phyloP scores from a whole-genome alignment of 2,329 filamentous ascomycete species.

The Alternaria angustiovoidea region DNA sequence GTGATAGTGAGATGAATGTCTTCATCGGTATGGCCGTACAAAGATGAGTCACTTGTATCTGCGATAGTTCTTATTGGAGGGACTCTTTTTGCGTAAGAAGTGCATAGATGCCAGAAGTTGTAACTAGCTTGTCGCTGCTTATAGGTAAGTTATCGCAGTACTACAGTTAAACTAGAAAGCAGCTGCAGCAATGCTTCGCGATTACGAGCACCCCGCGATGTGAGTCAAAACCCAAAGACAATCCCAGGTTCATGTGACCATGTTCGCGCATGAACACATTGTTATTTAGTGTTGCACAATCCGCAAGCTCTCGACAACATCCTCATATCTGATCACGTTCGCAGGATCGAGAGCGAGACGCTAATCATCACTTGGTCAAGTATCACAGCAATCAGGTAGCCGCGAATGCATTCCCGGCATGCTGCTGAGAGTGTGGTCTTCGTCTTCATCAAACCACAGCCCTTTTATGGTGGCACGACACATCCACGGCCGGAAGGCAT shows the following conservation, averaged over 20 bases:
- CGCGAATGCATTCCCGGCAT: background rate
- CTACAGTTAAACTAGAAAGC: no score
- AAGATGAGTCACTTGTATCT: background rate
- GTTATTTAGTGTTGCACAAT: background rate
- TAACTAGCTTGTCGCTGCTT: no score
- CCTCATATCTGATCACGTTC: conserved; percentile 4
- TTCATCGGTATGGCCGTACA: background rate
- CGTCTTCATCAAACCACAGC: background rate
- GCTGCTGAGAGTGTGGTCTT: background rate
- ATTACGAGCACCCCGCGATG: no score
- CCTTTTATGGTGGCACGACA: conserved; percentile 15
- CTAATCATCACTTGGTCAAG: background rate
- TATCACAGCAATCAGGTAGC: background rate
- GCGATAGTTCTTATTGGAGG: no score
- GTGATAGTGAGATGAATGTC: background rate
- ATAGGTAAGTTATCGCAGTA: no score
- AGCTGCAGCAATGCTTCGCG: no score
- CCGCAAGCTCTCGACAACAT: background rate
- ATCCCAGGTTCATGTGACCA: background rate
- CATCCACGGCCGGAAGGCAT: conserved; percentile 18
- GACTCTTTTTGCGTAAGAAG: no score
- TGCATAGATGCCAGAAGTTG: no score
- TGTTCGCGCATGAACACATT: background rate
- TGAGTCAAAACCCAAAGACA: no score
- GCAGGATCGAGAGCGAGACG: background rate